These are phyloP conservation scores for Debaryomyces hansenii DNA, from an alignment of 805 yeast genomes.

Conservation along the genomic window DNA sequence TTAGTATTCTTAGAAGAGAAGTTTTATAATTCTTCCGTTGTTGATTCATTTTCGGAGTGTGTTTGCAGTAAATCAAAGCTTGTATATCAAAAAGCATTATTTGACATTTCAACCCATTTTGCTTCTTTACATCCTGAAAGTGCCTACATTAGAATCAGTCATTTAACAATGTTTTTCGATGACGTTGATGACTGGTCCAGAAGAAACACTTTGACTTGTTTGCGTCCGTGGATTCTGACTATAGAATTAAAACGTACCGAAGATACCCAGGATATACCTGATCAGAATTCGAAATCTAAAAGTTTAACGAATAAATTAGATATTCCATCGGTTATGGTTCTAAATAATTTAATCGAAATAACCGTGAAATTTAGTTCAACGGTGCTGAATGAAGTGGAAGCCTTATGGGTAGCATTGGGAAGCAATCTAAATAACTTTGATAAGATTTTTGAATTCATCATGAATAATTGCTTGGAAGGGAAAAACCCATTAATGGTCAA, in stretches of 20 bases:
- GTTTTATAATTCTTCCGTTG: constrained; percentile 45
- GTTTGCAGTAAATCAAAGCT: constrained; percentile 75
- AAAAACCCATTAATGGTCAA: constrained; percentile 76
- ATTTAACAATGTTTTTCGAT: constrained; percentile 68
- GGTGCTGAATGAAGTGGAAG: constrained; percentile 86
- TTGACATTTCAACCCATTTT: constrained; percentile 72
- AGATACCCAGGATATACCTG: constrained; percentile 1
- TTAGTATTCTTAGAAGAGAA: constrained; percentile 61
- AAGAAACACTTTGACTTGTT: constrained; percentile 74
- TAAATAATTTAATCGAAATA: constrained; percentile 79
- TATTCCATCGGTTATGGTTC: constrained; percentile 57
- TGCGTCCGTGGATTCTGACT: constrained; percentile 91
- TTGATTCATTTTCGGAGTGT: constrained; percentile 61
- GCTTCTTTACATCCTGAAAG: constrained; percentile 61
- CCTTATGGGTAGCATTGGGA: constrained; percentile 94
- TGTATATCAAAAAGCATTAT: constrained; percentile 83
- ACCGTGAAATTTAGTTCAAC: constrained; percentile 73
- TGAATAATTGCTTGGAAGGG: constrained; percentile 65
- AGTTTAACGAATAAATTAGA: constrained; percentile 17
- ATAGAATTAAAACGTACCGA: constrained; percentile 53
- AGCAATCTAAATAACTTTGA: constrained; percentile 67
- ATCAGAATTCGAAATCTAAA: constrained; percentile 1
- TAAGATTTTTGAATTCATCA: constrained; percentile 68
- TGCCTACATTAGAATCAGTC: constrained; percentile 63
- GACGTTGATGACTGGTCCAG: constrained; percentile 56